These are phyloP conservation scores for Durio zibethinus DNA, from an alignment of 345 rosid genomes.

Conservation along the genomic window DNA sequence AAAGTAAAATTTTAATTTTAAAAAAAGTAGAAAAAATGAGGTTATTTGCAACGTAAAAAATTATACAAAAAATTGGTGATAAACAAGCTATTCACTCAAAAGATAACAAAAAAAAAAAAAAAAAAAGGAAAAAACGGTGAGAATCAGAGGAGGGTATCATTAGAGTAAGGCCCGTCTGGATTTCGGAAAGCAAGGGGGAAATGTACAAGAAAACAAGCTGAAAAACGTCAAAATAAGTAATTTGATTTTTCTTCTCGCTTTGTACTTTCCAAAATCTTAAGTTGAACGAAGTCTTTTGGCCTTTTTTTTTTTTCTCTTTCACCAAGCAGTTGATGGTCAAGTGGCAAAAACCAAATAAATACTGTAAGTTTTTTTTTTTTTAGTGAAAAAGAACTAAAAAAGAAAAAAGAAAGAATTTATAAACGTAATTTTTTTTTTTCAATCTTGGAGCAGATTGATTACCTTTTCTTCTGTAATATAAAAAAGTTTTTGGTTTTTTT, in stretches of 20 bases:
- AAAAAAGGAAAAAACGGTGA: no score
- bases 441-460: neutral
- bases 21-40: neutral
- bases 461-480: neutral
- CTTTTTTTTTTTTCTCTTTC: neutral
- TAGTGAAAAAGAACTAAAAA: neutral
- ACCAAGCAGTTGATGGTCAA: conserved; percentile 1
- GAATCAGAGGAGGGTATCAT: no score
- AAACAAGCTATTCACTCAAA: neutral
- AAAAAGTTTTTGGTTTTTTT: neutral
- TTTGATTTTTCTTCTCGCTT: no score
- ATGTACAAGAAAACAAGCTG: neutral
- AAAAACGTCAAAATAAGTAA: neutral
- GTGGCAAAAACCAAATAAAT: neutral
- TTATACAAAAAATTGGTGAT: neutral
- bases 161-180: neutral
- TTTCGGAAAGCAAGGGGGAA: neutral
- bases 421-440: neutral
- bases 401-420: neutral
- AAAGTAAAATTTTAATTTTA: no score
- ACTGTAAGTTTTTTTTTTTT: neutral
- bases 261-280: neutral
- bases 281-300: neutral
- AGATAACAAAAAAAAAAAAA: no score
- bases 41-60: no score